These are phyloP conservation scores for Suillus subluteus DNA, from an alignment of 768 basidiomycete genomes.

Conservation along the genomic window DNA sequence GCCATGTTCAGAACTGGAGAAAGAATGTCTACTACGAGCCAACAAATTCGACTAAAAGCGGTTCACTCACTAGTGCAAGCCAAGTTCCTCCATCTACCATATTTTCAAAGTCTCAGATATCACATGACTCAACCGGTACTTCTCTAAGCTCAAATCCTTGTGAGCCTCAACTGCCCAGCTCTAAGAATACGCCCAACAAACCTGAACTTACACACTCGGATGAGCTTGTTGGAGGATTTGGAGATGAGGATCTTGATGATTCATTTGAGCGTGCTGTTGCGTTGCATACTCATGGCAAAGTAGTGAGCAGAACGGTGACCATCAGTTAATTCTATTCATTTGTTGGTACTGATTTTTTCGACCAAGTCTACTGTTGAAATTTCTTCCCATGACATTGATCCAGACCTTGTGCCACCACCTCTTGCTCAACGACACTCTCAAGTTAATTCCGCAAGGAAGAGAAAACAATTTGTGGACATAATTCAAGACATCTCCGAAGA, in stretches of 20 bases:
- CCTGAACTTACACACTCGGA: not conserved
- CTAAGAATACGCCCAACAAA: too few relatives aligned
- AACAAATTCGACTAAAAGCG: not conserved
- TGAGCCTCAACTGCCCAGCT: not conserved
- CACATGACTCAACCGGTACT: not conserved
- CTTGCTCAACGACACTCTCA: not conserved
- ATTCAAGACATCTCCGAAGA: not conserved
- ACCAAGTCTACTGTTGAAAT: not conserved
- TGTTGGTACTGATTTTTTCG: not conserved
- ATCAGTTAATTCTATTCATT: not conserved
- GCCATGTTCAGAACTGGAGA: not conserved
- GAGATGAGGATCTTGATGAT: not conserved
- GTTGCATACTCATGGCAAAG: not conserved
- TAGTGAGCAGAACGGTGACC: not conserved
- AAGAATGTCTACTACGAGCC: not conserved
- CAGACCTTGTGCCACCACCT: not conserved
- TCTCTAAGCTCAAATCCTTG: not conserved
- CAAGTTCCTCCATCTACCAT: not conserved
- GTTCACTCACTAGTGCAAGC: not conserved
- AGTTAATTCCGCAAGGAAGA: not conserved
- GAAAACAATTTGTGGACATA: not conserved
- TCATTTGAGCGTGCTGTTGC: not conserved
- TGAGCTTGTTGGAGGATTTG: slow-evolving; percentile 5
- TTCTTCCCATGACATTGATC: not conserved
- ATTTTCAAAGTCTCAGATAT: not conserved